A percentile compares a stretch with the other conserved stretches of the same genome.
Conservation (phyloP, 1,284 basidiomycete genomes). For the Boletus sp. region DNA sequence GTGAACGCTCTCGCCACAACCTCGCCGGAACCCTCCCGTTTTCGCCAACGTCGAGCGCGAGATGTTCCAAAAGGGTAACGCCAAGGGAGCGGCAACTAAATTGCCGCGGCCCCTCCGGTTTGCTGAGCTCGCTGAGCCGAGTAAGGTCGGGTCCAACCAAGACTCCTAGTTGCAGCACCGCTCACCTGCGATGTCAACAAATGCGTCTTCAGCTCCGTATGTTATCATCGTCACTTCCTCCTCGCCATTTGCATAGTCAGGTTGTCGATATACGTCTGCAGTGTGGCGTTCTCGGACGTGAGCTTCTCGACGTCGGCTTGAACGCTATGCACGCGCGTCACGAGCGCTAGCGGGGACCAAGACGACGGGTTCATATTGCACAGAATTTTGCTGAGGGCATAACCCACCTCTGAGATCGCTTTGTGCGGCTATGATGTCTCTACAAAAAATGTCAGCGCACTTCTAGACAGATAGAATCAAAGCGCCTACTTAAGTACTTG, state of each 20-base stretch:
- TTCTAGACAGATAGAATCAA: background rate
- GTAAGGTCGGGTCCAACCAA: background rate
- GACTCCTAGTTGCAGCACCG: background rate
- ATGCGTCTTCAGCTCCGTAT: background rate
- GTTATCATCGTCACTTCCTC: slow-evolving; percentile 43
- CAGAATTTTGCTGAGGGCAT: background rate
- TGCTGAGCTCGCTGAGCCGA: background rate
- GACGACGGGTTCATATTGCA: slow-evolving; percentile 5
- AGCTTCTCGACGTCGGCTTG: slow-evolving; percentile 77
- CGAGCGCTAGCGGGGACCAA: slow-evolving; percentile 47
- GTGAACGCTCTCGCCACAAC: background rate
- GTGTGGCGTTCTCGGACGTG: slow-evolving; percentile 69
- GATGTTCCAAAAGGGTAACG: background rate
- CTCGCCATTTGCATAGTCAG: slow-evolving; percentile 80
- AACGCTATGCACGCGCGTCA: slow-evolving; percentile 61
- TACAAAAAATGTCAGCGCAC: slow-evolving; percentile 27
- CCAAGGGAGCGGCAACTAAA: background rate
- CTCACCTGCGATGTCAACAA: slow-evolving; percentile 8
- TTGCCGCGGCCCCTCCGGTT: no score
- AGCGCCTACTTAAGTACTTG: slow-evolving; percentile 50
- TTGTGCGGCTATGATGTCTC: slow-evolving; percentile 70
- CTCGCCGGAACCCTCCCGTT: background rate
- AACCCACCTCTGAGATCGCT: slow-evolving; percentile 63
- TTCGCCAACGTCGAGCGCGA: background rate
- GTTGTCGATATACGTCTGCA: slow-evolving; percentile 88